Evolutionary conservation across 179 eudicot species (phyloP).

Genomic region (Spergularia azorica): DNA sequence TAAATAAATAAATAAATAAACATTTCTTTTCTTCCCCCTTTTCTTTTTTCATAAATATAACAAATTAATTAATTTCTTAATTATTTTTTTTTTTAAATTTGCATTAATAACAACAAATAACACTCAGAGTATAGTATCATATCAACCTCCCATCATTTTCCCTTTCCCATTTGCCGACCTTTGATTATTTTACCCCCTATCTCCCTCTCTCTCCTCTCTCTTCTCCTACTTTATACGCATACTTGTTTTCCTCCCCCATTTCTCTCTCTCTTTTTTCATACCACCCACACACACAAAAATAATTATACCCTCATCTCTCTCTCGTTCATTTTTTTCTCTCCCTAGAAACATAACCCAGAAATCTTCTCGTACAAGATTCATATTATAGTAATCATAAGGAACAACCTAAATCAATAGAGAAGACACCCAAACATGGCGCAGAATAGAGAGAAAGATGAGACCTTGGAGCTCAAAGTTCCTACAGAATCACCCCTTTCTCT

Average conservation of each 20-base stretch:
- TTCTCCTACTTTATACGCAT: slow-evolving; percentile 4
- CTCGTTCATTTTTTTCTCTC: neutral
- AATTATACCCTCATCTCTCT: slow-evolving; percentile 4
- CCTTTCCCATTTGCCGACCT: slow-evolving; percentile 35
- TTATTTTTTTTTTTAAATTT: no score
- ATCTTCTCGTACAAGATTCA: neutral
- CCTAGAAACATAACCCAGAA: neutral
- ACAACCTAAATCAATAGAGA: no score
- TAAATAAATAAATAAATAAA: no score
- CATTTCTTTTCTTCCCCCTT: no score
- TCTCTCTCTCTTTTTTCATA: neutral
- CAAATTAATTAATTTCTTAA: neutral
- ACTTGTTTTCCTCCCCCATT: neutral
- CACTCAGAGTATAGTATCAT: no score
- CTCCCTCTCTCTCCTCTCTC: neutral
- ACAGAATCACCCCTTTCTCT: slow-evolving; percentile 24
- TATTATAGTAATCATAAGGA: no score
- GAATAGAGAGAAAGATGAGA: slow-evolving; percentile 68
- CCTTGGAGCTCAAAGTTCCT: slow-evolving; percentile 59
- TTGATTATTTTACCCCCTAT: slow-evolving; percentile 26
- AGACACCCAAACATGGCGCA: slow-evolving; percentile 45
- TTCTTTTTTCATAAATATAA: neutral
- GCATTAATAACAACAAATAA: no score
- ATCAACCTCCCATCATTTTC: slow-evolving; percentile 9
- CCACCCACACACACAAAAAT: neutral